These are phyloP conservation scores for Iberis pinnata DNA, from an alignment of 345 rosid species.

Conservation along the genomic window DNA sequence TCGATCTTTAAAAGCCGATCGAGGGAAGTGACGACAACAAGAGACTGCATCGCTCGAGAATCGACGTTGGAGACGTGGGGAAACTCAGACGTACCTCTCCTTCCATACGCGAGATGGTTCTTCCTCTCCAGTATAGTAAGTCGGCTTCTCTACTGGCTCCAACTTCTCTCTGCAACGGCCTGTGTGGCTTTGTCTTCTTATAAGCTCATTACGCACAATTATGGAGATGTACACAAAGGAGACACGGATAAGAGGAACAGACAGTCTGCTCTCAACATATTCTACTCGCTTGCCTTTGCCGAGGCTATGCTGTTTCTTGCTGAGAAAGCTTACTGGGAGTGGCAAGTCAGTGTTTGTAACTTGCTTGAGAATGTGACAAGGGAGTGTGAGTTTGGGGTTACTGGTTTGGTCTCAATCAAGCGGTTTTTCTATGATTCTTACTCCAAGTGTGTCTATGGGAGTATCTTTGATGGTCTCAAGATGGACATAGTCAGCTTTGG, in stretches of 20 bases:
- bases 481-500: constrained; percentile 81
- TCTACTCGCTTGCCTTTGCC: constrained; percentile 75
- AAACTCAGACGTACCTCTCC: constrained; percentile 69
- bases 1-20: constrained; percentile 20
- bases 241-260: constrained; percentile 74
- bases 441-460: constrained; percentile 71
- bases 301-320: constrained; percentile 68
- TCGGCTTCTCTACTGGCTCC: constrained; percentile 78
- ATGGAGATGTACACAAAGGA: constrained; percentile 66
- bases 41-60: constrained; percentile 11
- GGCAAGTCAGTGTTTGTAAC: constrained; percentile 46
- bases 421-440: constrained; percentile 92
- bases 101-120: constrained; percentile 73
- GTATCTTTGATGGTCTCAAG: constrained; percentile 79
- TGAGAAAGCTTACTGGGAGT: constrained; percentile 91
- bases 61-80: constrained; percentile 44
- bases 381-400: constrained; percentile 63
- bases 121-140: constrained; percentile 64
- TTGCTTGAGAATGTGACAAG: constrained; percentile 63
- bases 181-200: constrained; percentile 61
- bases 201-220: constrained; percentile 67
- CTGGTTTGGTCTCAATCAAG: constrained; percentile 56
- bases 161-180: constrained; percentile 66
- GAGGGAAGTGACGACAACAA: constrained; percentile 22
- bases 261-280: constrained; percentile 56